Base-by-base conservation (phyloP, 2,329 filamentous ascomycete species). In the Zarea fungicola region DNA sequence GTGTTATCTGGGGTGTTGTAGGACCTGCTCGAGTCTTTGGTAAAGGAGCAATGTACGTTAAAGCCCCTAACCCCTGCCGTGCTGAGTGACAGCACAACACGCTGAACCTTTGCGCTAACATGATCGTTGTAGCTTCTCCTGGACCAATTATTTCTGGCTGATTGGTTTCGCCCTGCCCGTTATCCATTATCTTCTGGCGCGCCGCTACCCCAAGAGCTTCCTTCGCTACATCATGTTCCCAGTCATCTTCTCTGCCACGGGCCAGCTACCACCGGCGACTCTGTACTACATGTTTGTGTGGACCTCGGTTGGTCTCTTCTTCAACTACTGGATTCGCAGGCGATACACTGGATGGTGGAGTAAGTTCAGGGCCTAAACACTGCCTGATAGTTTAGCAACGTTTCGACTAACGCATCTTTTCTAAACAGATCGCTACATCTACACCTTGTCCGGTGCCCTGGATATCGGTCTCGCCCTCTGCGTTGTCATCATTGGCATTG, bases 261-360 rank as follows among this genome's bases (percentile, higher is more conserved):
- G 67, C 11, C 65, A 74, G 51, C 71, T 83, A 16, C 81, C 80
- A 1, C 80, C 80, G 0, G 81, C 81, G 0, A 83, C 80, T 0
- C 76, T 77, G 0, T 65, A 83, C 22, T 81, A 73, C 55, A 84
- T 82, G 57, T 74, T 76, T 10, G 64, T 71, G 4, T 84, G 81
- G 81, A 77, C 73, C 3, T 64, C 80, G 14, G 70, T 79, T 11
- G 80, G 80, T 1, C 68, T 75, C 39, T 49, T 81, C 25, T 84
- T 84, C 63, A 81, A 84, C 57, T 74, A 77, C 54, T 69, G 64
- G 44, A 78, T 84, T 52, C 71, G 73, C 26, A 70, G 72, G 54
- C 67, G 69, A 35, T 80, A 67, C 59, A 65, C 67, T n/a, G 78
- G 74, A 1, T 84, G 80, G 81, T 84, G 81, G 81, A 68, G 60